Conservation (phyloP, 352 stramenopile genomes). For the Pythium biforme region DNA sequence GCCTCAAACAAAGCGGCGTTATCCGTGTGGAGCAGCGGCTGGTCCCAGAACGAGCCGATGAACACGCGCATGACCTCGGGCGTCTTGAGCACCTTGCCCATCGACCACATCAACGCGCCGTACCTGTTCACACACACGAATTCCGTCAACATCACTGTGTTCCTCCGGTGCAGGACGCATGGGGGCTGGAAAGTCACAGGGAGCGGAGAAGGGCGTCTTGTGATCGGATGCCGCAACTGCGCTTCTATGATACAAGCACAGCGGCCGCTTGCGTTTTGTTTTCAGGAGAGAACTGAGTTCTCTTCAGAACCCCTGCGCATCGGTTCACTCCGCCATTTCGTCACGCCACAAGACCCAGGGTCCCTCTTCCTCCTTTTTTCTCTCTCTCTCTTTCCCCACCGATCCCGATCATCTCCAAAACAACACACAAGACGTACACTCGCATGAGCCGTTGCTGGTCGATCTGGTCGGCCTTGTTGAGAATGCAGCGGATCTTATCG, state of each 20-base stretch:
- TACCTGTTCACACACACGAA: slow-evolving; percentile 66
- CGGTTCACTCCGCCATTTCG: slow-evolving; percentile 24
- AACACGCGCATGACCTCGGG: slow-evolving; percentile 98
- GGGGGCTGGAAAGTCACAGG: no score
- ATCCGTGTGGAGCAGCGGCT: slow-evolving; percentile 84
- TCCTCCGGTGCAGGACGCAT: no score
- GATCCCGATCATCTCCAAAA: slow-evolving; percentile 4
- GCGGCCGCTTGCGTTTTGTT: slow-evolving; percentile 4
- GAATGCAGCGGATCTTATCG: slow-evolving; percentile 98
- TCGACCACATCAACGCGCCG: slow-evolving; percentile 97
- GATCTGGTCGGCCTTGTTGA: slow-evolving; percentile 99
- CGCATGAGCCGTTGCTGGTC: slow-evolving; percentile 97
- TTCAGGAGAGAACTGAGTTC: slow-evolving; percentile 26
- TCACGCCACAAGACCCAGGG: slow-evolving; percentile 14
- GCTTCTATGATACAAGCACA: background rate
- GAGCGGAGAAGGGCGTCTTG: no score
- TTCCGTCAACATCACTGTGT: background rate
- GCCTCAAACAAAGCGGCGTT: slow-evolving; percentile 95
- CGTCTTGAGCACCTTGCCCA: slow-evolving; percentile 98
- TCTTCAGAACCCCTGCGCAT: slow-evolving; percentile 49
- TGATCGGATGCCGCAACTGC: slow-evolving; percentile 20
- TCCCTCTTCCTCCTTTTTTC: background rate
- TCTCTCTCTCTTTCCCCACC: background rate
- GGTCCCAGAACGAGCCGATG: slow-evolving; percentile 97
- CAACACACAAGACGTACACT: slow-evolving; percentile 52